Percentiles rank a stretch among this genome's conserved stretches.
Evolutionary conservation across 2,329 filamentous ascomycete species (phyloP).

Genomic region (Aspergillus quadrilineatus): DNA sequence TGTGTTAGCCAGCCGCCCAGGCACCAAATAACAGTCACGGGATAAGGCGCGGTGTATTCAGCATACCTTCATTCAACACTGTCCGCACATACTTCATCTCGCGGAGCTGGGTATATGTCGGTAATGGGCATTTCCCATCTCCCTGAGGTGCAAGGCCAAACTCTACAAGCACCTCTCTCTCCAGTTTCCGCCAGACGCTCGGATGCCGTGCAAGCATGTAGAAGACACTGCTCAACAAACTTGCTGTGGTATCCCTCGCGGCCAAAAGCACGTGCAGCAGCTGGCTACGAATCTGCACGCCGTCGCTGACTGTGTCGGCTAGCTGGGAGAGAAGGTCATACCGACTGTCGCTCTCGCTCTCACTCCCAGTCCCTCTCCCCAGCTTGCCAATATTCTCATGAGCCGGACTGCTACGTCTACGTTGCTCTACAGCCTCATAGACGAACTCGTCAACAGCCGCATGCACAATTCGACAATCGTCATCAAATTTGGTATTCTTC

Average conservation of each 20-base stretch:
- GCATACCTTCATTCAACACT: constrained; percentile 28
- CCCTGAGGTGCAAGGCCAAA: background rate
- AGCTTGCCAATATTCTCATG: too few relatives aligned
- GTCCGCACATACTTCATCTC: constrained; percentile 41
- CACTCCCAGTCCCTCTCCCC: background rate
- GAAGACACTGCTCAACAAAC: constrained; percentile 41
- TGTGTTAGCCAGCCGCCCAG: constrained; percentile 12
- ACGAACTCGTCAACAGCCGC: constrained; percentile 24
- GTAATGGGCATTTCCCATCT: constrained; percentile 8
- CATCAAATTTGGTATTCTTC: constrained; percentile 19
- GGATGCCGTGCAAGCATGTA: constrained; percentile 22
- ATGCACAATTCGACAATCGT: constrained; percentile 14
- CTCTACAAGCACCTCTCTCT: background rate
- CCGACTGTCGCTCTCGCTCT: background rate
- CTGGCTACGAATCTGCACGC: constrained; percentile 48
- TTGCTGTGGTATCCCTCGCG: constrained; percentile 55
- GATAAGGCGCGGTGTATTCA: too few relatives aligned
- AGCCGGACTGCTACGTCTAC: background rate
- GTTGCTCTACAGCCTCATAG: constrained; percentile 20
- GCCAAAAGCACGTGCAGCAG: constrained; percentile 54
- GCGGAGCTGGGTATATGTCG: constrained; percentile 16
- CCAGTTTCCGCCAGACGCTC: constrained; percentile 14
- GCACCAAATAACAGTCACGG: background rate
- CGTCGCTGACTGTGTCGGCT: constrained; percentile 47
- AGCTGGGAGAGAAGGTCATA: constrained; percentile 54